phyloP scores from a whole-genome alignment of 495 filamentous ascomycete species.

The Clohesyomyces aquaticus region DNA sequence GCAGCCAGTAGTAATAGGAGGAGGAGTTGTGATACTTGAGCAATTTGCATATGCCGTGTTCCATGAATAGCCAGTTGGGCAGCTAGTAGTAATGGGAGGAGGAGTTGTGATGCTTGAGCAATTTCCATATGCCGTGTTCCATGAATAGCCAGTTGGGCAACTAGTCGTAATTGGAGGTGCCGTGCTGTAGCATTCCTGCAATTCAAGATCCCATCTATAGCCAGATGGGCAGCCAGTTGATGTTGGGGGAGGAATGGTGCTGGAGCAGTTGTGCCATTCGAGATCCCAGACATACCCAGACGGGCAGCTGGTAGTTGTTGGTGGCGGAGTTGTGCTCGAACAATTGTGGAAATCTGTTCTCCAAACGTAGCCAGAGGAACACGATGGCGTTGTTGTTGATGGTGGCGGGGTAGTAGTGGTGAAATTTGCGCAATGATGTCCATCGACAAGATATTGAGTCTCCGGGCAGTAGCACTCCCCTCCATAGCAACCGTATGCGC shows the following conservation, averaged over 20 bases:
- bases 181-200: not conserved
- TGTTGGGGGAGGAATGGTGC: too few species aligned
- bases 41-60: not conserved
- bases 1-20: not conserved
- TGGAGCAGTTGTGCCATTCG: too few species aligned
- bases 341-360: too few species aligned
- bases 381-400: too few species aligned
- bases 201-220: too few species aligned
- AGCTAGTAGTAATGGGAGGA: not conserved
- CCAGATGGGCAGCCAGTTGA: too few species aligned
- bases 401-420: too few species aligned
- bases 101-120: not conserved
- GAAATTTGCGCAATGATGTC: not conserved
- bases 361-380: too few species aligned
- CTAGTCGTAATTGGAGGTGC: not conserved
- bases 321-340: too few species aligned
- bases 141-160: not conserved
- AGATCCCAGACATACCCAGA: too few species aligned
- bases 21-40: not conserved
- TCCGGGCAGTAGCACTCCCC: conserved; percentile 5
- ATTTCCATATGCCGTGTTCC: not conserved
- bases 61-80: not conserved
- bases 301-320: too few species aligned
- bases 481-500: not conserved
- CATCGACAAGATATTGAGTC: not conserved